Percentiles rank a stretch among this genome's conserved stretches.
phyloP scores from a whole-genome alignment of 768 basidiomycete genomes.

The Leccinum longicurvipes region DNA sequence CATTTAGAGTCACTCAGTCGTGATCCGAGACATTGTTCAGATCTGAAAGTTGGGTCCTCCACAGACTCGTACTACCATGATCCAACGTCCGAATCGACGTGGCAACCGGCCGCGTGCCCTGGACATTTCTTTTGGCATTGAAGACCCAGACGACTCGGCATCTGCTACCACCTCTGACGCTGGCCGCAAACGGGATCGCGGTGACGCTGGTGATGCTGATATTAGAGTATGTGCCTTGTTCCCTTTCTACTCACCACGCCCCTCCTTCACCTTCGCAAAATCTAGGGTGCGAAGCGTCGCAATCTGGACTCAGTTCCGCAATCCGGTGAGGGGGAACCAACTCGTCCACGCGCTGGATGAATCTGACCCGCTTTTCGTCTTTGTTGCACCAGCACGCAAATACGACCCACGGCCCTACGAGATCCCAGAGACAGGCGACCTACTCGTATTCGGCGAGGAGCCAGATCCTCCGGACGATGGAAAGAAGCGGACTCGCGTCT shows the following conservation, averaged over 20 bases:
- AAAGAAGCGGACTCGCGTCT: conserved; percentile 52
- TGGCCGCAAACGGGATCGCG: conserved; percentile 27
- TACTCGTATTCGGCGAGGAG: conserved; percentile 43
- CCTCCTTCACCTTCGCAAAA: not conserved
- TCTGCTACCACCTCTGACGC: conserved; percentile 20
- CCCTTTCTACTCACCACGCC: not conserved
- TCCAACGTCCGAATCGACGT: conserved; percentile 17
- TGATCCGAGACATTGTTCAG: not conserved
- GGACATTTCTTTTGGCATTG: conserved; percentile 51
- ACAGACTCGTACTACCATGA: not conserved
- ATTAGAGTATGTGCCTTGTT: conserved; percentile 14
- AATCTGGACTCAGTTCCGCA: conserved; percentile 21
- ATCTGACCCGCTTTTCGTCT: not conserved
- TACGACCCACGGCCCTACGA: conserved; percentile 35
- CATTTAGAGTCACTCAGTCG: not conserved
- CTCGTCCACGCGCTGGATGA: not conserved
- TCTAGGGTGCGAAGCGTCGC: conserved; percentile 26
- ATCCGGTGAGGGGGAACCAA: conserved; percentile 12
- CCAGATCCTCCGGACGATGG: conserved; percentile 33
- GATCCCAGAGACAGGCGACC: conserved; percentile 32
- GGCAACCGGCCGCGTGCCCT: conserved; percentile 49
- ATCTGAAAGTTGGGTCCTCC: not conserved
- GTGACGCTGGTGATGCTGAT: conserved; percentile 5
- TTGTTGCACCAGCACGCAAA: conserved; percentile 33
- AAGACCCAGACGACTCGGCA: conserved; percentile 28